phyloP scores from a whole-genome alignment of 257 asterid genomes.

The Solanum stenotomum region DNA sequence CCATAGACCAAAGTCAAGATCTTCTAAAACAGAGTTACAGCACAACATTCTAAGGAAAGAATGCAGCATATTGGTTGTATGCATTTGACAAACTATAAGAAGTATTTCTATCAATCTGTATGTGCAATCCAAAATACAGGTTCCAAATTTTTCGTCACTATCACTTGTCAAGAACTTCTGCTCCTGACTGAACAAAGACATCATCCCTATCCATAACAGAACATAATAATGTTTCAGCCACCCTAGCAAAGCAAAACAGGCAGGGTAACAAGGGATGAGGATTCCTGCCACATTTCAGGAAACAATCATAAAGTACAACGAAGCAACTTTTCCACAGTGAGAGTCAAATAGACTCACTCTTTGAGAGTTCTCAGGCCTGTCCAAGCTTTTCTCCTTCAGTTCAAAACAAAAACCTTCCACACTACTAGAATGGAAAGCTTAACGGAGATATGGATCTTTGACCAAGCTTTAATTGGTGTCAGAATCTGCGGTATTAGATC shows the following conservation, averaged over 20 bases:
- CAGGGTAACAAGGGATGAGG: background rate
- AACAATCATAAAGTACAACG: constrained; percentile 2
- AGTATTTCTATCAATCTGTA: background rate
- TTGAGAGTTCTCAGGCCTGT: background rate
- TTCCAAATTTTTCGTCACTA: constrained; percentile 19
- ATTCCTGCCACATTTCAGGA: constrained; percentile 4
- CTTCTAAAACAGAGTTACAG: background rate
- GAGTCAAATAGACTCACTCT: background rate
- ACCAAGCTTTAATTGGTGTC: background rate
- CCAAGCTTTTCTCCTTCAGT: background rate
- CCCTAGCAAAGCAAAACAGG: constrained; percentile 2
- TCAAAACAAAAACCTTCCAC: background rate
- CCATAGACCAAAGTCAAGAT: background rate
- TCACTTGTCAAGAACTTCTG: constrained; percentile 11
- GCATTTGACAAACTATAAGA: background rate
- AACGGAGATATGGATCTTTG: background rate
- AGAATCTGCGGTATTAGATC: background rate
- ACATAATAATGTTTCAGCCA: constrained; percentile 3
- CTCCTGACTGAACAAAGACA: constrained; percentile 3
- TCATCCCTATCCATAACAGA: constrained; percentile 8
- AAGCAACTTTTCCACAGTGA: background rate
- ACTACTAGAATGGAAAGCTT: background rate
- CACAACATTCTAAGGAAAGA: background rate
- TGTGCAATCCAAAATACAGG: constrained; percentile 14
- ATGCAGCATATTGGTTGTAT: background rate